phyloP scores from a whole-genome alignment of 164 flowering plant species.

The Sedum album region DNA sequence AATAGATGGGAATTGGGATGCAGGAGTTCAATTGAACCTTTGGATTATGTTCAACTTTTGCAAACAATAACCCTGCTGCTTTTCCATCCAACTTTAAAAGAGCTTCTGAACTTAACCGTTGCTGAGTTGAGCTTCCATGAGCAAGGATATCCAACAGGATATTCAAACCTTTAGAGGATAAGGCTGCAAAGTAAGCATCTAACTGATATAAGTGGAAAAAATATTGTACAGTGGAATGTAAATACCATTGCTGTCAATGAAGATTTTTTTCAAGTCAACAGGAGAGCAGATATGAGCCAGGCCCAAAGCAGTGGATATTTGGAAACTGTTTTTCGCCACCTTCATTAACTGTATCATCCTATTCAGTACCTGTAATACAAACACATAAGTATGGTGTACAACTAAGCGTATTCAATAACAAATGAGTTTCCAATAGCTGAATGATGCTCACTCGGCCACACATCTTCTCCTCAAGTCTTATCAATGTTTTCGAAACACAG shows the following conservation, averaged over 20 bases:
- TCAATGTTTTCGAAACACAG: slow-evolving; percentile 68
- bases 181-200: no score
- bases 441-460: slow-evolving; percentile 46
- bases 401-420: neutral
- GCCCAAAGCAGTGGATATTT: slow-evolving; percentile 51
- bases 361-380: slow-evolving; percentile 34
- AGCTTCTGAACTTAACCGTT: slow-evolving; percentile 48
- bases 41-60: slow-evolving; percentile 62
- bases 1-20: neutral
- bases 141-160: slow-evolving; percentile 53
- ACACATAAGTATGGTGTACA: neutral
- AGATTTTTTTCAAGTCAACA: slow-evolving; percentile 44
- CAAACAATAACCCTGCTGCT: slow-evolving; percentile 37
- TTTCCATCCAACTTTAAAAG: slow-evolving; percentile 49
- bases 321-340: slow-evolving; percentile 33
- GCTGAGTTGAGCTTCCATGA: slow-evolving; percentile 39
- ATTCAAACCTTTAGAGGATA: slow-evolving; percentile 37
- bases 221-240: neutral
- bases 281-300: slow-evolving; percentile 74
- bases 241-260: slow-evolving; percentile 56
- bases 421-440: neutral
- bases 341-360: slow-evolving; percentile 55
- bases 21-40: slow-evolving; percentile 25
- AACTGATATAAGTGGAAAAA: no score
- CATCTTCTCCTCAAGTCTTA: slow-evolving; percentile 65